phyloP scores from a whole-genome alignment of 2,329 filamentous ascomycete species.

The Septoria petroselini region DNA sequence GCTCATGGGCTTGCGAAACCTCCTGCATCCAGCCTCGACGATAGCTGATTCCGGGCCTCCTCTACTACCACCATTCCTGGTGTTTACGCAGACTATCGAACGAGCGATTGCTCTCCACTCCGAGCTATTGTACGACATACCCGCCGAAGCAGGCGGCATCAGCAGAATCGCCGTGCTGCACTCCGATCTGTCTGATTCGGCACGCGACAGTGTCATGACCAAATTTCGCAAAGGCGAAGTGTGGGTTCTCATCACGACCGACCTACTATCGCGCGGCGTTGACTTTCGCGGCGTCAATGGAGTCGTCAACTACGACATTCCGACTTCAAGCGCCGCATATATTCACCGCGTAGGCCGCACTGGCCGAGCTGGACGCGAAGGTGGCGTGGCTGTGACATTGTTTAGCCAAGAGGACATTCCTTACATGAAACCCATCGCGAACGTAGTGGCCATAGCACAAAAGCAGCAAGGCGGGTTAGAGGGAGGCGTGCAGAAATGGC shows the following conservation, averaged over 20 bases:
- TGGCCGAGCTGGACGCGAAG: conserved; percentile 79
- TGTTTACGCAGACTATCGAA: conserved; percentile 95
- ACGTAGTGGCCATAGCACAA: conserved; percentile 83
- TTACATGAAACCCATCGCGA: conserved; percentile 85
- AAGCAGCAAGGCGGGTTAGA: conserved; percentile 53
- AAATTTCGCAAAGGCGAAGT: conserved; percentile 87
- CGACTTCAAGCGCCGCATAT: conserved; percentile 83
- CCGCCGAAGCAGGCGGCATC: conserved; percentile 78
- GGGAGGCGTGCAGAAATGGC: conserved; percentile 72
- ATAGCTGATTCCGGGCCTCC: conserved; percentile 53
- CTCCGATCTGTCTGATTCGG: conserved; percentile 73
- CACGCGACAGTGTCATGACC: conserved; percentile 77
- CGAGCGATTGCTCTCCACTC: conserved; percentile 82
- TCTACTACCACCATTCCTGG: conserved; percentile 82
- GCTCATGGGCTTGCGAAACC: conserved; percentile 81
- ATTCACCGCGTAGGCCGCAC: conserved; percentile 92
- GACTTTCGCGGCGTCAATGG: conserved; percentile 95
- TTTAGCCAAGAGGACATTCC: conserved; percentile 95
- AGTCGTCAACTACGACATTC: conserved; percentile 96
- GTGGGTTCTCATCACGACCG: conserved; percentile 95
- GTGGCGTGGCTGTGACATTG: conserved; percentile 86
- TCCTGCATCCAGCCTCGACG: conserved; percentile 70
- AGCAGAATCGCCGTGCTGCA: conserved; percentile 86
- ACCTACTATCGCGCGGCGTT: conserved; percentile 84
- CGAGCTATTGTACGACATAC: conserved; percentile 92